phyloP scores from a whole-genome alignment of 1,284 basidiomycete species.

The Ganoderma meredithae region DNA sequence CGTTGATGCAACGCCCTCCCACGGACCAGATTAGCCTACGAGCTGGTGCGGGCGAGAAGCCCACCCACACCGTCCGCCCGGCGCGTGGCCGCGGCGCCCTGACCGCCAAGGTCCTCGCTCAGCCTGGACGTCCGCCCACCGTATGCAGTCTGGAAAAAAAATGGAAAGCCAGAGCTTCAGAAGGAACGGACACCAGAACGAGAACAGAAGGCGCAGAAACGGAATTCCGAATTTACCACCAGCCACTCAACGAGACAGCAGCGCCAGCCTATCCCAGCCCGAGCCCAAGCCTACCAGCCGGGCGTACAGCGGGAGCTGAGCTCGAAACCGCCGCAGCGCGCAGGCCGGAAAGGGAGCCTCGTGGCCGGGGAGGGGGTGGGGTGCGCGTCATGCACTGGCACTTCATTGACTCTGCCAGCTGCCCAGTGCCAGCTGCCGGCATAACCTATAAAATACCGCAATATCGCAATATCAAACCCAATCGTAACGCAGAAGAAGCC shows the following conservation, averaged over 20 bases:
- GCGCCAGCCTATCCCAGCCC: background rate
- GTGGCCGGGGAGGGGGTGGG: background rate
- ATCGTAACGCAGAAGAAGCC: slow-evolving; percentile 23
- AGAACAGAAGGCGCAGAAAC: background rate
- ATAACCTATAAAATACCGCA: too few species aligned
- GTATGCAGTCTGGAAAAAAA: background rate
- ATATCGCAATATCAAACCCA: slow-evolving; percentile 34
- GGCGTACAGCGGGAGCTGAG: slow-evolving; percentile 3
- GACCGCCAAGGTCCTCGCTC: background rate
- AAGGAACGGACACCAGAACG: background rate
- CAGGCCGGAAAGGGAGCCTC: background rate
- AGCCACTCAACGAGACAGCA: background rate
- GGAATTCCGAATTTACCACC: background rate
- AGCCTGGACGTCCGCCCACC: background rate
- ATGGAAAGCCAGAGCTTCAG: background rate
- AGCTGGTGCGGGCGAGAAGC: slow-evolving; percentile 2
- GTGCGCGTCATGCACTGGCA: too few species aligned
- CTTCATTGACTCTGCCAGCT: too few species aligned
- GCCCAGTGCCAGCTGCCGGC: too few species aligned
- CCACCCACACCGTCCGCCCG: background rate
- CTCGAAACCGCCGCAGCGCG: background rate
- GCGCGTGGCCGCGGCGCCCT: background rate
- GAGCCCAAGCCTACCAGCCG: background rate
- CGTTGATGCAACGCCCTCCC: slow-evolving; percentile 6
- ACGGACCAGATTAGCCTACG: slow-evolving; percentile 25